Evolutionary conservation across 257 asterid species (phyloP).

Genomic region (Agastache rugosa): DNA sequence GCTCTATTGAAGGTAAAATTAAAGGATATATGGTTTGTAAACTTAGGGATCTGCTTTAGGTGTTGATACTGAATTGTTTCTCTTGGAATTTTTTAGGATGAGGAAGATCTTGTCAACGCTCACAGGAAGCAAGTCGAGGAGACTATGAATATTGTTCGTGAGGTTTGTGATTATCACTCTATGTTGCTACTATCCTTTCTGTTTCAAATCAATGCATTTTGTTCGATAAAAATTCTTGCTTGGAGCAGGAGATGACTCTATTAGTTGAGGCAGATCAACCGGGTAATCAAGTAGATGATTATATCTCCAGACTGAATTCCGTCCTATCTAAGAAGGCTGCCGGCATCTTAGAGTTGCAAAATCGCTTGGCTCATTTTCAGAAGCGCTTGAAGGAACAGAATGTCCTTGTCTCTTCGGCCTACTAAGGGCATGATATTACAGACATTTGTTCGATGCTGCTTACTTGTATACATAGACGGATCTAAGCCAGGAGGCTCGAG

Average conservation of each 20-base stretch:
- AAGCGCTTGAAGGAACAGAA: conserved; percentile 79
- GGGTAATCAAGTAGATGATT: conserved; percentile 80
- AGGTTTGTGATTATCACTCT: conserved; percentile 56
- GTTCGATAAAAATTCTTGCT: neutral
- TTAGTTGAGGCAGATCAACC: conserved; percentile 93
- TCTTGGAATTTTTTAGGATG: conserved; percentile 61
- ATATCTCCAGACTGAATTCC: conserved; percentile 71
- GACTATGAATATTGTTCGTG: conserved; percentile 82
- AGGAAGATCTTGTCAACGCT: conserved; percentile 81
- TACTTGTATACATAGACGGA: neutral
- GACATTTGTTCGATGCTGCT: conserved; percentile 33
- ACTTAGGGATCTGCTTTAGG: neutral
- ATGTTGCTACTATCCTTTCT: neutral
- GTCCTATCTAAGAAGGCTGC: conserved; percentile 89
- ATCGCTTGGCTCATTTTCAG: conserved; percentile 82
- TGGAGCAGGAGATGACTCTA: conserved; percentile 79
- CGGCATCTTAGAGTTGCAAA: conserved; percentile 78
- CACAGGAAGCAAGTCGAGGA: conserved; percentile 86
- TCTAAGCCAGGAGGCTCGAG: neutral
- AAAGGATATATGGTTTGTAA: conserved; percentile 7
- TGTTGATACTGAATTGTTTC: conserved; percentile 7
- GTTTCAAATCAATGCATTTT: neutral
- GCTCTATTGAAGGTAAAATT: conserved; percentile 72
- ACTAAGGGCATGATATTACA: conserved; percentile 37
- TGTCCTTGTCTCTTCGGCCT: conserved; percentile 79